Evolutionary conservation across 1,284 basidiomycete species (phyloP), one percentile per base, ranked within the genome.

Genomic region (Vanrija humicola): DNA sequence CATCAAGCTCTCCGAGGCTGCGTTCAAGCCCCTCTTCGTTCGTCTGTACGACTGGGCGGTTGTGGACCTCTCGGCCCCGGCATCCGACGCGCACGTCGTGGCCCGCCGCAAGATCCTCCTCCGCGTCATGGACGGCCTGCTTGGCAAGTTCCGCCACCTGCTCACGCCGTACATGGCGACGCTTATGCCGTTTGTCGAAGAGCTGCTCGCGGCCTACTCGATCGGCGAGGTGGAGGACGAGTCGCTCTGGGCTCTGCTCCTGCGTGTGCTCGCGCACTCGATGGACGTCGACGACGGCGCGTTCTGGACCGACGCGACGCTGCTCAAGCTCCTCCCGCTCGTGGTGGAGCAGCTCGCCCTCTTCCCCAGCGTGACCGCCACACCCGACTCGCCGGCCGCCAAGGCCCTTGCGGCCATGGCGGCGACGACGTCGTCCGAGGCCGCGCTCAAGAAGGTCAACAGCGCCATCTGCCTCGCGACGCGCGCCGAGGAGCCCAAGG

Each of bases 41-140:
- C 86, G 87, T 59, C 78, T 94, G 62, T 94, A 90, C 69, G 95
- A 99, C 73, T 99, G 96, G 95, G 92, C 92, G 0, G 94, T 94
- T 9, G 74, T 82, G 48, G 81, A 82, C 52, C 70, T 80, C 19
- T 63, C 74, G 2, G 79, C 81, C 52, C 8, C 39, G 3, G 60
- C 64, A n/a, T 57, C 64, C 43, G 64, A 70, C 54, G 53, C 54
- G 15, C 64, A 72, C 26, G 56, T 70, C 12, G 50, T 64, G 21
- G 69, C 70, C 43, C 63, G 85, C 44, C 84, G 82, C 64, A 79
- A 84, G 18, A 84, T 85, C 0, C 88, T 95, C 69, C 86, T 86
- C 64, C 83, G 84, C 59, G 75, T 89, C 14, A 89, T 90, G 70
- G 79, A 80, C 28, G 80, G 83, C 1, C 77, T 96, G 18, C 78